Base-by-base conservation (phyloP, 2,329 filamentous ascomycete species). In the Penicillium olsonii region DNA sequence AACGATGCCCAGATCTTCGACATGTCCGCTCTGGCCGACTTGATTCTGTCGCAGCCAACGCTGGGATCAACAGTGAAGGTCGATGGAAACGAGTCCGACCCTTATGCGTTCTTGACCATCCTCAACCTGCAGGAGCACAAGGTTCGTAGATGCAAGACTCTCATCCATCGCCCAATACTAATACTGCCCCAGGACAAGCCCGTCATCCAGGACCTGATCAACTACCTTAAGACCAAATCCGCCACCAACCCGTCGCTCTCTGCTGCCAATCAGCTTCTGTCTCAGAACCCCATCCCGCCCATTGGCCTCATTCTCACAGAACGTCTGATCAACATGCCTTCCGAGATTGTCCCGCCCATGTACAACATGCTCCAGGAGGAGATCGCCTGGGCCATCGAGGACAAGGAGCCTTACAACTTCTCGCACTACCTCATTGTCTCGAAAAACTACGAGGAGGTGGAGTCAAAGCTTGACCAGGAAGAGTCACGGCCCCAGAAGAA, bases 21-120 rank as follows among this genome's bases (percentile, higher is more conserved):
- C 71, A 82, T 96, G 59, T 96, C 91, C 5, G 87, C 83, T 6
- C 81, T 99, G 42, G 81, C 91, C 27, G 90, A 97, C 68, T 75
- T 96, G 55, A 88, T 99, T 62, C 78, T 97, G 45, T 85, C 87
- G 40, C 92, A 99, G 71, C 85, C 89, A 9, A 84, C 88, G 17
- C 84, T 99, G 38, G 94, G 94, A 46, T 96, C 91, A 10, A 96
- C 92, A 0, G 90, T 97, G 60, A 99, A 99, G 74, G 89, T 94
- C n/a, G 92, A 97, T 62, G 91, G 92, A 63, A 91, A 94, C 66
- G 90, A 92, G 64, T 89, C 84, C 38, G 94, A 97, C 66, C 87
- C 94, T 2, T 97, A 94, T 72, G 92, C 92, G 10, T 89, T 99
- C 71, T 78, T 97, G 54, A 96, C 92, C 0, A 87, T 90, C 7